phyloP scores from a whole-genome alignment of 345 rosid genomes.

The Arabidopsis arenosa region DNA sequence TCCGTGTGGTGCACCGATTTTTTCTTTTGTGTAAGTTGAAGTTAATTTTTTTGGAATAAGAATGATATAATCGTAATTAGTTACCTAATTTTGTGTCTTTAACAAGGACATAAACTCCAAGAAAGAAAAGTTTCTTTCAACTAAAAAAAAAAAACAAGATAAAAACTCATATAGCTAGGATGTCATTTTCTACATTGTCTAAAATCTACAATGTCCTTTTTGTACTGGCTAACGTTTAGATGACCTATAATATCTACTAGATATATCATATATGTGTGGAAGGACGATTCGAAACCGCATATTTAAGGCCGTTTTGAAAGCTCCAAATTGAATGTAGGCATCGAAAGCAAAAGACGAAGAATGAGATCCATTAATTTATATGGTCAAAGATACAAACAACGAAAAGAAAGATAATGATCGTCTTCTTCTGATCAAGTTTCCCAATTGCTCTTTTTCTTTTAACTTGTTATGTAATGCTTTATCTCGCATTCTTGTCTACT shows the following conservation, averaged over 20 bases:
- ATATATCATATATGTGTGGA: slow-evolving; percentile 13
- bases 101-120: too few species aligned
- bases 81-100: too few species aligned
- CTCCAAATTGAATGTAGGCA: slow-evolving; percentile 22
- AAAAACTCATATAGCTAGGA: too few species aligned
- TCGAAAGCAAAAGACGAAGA: slow-evolving; percentile 36
- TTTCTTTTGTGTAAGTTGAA: too few species aligned
- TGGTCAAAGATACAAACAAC: slow-evolving; percentile 40
- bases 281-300: slow-evolving; percentile 27
- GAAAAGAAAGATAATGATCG: slow-evolving; percentile 33
- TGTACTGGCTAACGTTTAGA: background rate
- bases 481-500: slow-evolving; percentile 31
- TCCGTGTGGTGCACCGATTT: slow-evolving; percentile 36
- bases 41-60: too few species aligned
- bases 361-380: slow-evolving; percentile 40
- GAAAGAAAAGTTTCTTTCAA: too few species aligned
- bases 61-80: too few species aligned
- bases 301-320: slow-evolving; percentile 26
- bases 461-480: slow-evolving; percentile 39
- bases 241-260: slow-evolving; percentile 22
- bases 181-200: too few species aligned
- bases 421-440: slow-evolving; percentile 38
- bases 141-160: too few species aligned
- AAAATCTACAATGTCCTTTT: slow-evolving; percentile 18
- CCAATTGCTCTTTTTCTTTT: slow-evolving; percentile 33